Percentiles rank a stretch among this genome's conserved stretches.
Evolutionary conservation across 1,139 yeast genomes (phyloP).

Genomic region (Blastobotrys capitulatus): DNA sequence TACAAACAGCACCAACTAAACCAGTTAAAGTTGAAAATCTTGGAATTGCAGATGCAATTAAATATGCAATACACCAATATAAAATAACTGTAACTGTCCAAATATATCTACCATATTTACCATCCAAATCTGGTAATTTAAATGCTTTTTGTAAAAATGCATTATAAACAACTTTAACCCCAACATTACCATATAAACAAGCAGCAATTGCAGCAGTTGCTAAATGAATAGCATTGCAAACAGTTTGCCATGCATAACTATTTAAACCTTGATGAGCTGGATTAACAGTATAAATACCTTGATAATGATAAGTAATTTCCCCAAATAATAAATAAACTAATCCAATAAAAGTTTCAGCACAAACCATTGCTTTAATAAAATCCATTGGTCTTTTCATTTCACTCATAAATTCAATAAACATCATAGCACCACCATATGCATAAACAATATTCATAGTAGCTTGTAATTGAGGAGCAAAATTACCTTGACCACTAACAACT

Average conservation of each 20-base stretch:
- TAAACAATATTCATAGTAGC: slow-evolving; percentile 44
- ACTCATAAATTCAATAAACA: slow-evolving; percentile 42
- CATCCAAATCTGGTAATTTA: slow-evolving; percentile 31
- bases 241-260: slow-evolving; percentile 38
- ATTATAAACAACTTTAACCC: slow-evolving; percentile 40
- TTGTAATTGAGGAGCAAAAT: slow-evolving; percentile 31
- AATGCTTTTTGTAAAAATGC: slow-evolving; percentile 35
- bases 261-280: slow-evolving; percentile 41
- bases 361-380: slow-evolving; percentile 43
- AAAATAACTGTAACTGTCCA: slow-evolving; percentile 37
- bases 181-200: slow-evolving; percentile 42
- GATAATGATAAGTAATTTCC: slow-evolving; percentile 39
- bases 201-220: slow-evolving; percentile 42
- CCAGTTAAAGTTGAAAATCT: slow-evolving; percentile 44
- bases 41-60: slow-evolving; percentile 51
- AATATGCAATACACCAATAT: slow-evolving; percentile 42
- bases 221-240: slow-evolving; percentile 36
- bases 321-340: slow-evolving; percentile 39
- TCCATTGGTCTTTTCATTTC: slow-evolving; percentile 44
- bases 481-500: slow-evolving; percentile 28
- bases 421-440: slow-evolving; percentile 45
- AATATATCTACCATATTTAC: slow-evolving; percentile 32
- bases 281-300: slow-evolving; percentile 40
- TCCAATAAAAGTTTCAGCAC: slow-evolving; percentile 41
- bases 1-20: slow-evolving; percentile 48